Percentiles rank a stretch among this genome's conserved stretches.
These are phyloP conservation scores for Podosphaera leucotricha DNA, from an alignment of 2,329 filamentous ascomycete species.

Conservation along the genomic window DNA sequence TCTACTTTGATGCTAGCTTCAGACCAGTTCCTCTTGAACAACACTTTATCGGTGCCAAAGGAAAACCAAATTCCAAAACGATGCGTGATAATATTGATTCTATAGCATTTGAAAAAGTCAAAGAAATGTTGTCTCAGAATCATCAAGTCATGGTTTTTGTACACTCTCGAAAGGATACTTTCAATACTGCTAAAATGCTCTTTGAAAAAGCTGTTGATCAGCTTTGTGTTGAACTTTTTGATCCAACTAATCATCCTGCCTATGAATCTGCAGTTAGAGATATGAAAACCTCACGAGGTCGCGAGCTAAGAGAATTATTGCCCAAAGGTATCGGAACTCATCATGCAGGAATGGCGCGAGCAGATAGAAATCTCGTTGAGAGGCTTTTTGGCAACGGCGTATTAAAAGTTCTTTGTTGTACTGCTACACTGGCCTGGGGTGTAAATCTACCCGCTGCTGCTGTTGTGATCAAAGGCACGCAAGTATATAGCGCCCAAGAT, in stretches of 20 bases:
- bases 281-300: constrained; percentile 63
- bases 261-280: constrained; percentile 64
- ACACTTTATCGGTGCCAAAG: constrained; percentile 90
- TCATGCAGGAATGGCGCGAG: constrained; percentile 86
- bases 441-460: constrained; percentile 93
- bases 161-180: constrained; percentile 84
- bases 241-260: constrained; percentile 52
- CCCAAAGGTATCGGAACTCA: constrained; percentile 85
- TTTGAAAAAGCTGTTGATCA: constrained; percentile 71
- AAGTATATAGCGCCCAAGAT: constrained; percentile 87
- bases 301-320: constrained; percentile 71
- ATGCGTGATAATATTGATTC: constrained; percentile 76
- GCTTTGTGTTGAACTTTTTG: constrained; percentile 57
- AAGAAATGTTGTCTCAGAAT: constrained; percentile 71
- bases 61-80: constrained; percentile 58
- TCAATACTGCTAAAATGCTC: constrained; percentile 65
- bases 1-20: constrained; percentile 94
- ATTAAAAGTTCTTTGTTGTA: constrained; percentile 95
- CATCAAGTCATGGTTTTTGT: constrained; percentile 99
- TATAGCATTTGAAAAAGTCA: constrained; percentile 80
- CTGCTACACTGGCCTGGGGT: constrained; percentile 92
- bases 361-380: constrained; percentile 90
- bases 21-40: constrained; percentile 89
- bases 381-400: constrained; percentile 74
- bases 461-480: constrained; percentile 93